Base-by-base conservation (phyloP, 805 yeast genomes). In the Hanseniaspora jakobsenii region DNA sequence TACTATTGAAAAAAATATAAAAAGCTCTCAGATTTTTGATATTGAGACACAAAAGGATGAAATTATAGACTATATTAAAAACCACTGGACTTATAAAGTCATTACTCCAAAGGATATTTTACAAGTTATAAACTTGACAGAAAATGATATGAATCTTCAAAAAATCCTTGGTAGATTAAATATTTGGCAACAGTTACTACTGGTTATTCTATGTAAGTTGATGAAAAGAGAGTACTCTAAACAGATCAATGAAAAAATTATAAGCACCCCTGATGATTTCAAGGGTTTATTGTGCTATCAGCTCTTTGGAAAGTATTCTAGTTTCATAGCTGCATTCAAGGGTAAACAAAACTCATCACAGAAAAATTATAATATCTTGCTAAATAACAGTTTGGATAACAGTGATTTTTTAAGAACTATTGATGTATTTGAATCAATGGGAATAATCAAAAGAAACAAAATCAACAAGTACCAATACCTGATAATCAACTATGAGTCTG, bases 101-200 rank as follows among this genome's bases (percentile, higher is more conserved):
- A 29, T 42, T 16, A 36, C 19, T 12, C 27, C 26, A 24, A 34
- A 34, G 8, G 32, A 28, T 28, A 27, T 42, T 6, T 16, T 18
- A n/a, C 38, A 42, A 13, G 32, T 35, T 13, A 35, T 42, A 10
- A 42, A 42, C 14, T 14, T 42, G 22, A 35, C 46, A 7, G 12
- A 34, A 10, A 38, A 42, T 30, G 14, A 18, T 24, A 35, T 42
- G 4, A 35, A 42, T 23, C 16, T 42, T 1, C 46, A 42, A 17
- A 42, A 42, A n/a, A 13, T 42, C 19, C n/a, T 42, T 29, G 35
- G 29, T 19, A 42, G 29, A 22, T 28, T 42, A 32, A 42, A 35
- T 17, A 35, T 42, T 14, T 42, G 46, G 46, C 46, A 42, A 10
- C 46, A 42, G 4, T 22, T 42, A 21, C 18, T 42, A 8, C 18